Evolutionary conservation across 1,284 basidiomycete genomes (phyloP).

Genomic region (Somion occarium): DNA sequence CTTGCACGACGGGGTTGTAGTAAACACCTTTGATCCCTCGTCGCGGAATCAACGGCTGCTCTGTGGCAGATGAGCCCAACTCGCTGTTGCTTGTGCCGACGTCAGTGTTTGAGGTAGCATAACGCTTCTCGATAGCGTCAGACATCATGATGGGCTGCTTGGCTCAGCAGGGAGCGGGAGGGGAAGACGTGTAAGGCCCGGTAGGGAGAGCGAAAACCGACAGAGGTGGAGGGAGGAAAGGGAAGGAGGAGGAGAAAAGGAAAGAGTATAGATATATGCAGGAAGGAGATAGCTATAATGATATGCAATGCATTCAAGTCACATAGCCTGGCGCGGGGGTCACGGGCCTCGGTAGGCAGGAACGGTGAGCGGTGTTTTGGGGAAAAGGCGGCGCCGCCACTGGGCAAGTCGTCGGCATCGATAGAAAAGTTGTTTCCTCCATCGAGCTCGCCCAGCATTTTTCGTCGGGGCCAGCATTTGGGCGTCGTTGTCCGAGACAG

Average conservation of each 20-base stretch:
- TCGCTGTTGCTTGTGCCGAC: not conserved
- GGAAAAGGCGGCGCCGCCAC: no score
- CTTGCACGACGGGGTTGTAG: conserved; percentile 37
- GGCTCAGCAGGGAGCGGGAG: conserved; percentile 1
- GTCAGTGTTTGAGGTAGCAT: conserved; percentile 1
- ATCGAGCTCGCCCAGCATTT: no score
- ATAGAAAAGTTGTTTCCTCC: no score
- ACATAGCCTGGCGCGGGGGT: not conserved
- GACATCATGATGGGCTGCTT: conserved; percentile 1
- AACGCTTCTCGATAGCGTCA: conserved; percentile 6
- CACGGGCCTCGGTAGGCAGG: not conserved
- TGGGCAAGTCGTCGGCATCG: no score
- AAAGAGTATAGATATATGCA: not conserved
- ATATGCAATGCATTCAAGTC: not conserved
- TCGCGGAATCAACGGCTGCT: not conserved
- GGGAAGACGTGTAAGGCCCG: not conserved
- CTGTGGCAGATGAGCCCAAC: not conserved
- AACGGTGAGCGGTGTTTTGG: no score
- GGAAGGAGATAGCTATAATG: conserved; percentile 1
- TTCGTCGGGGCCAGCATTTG: no score
- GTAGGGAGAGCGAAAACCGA: conserved; percentile 2
- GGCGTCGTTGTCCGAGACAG: no score
- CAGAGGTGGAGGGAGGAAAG: not conserved
- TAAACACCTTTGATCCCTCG: conserved; percentile 31
- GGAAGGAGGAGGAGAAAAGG: not conserved